Conservation (phyloP, 768 basidiomycete genomes). For the Rubroboletus pulcherrimus region DNA sequence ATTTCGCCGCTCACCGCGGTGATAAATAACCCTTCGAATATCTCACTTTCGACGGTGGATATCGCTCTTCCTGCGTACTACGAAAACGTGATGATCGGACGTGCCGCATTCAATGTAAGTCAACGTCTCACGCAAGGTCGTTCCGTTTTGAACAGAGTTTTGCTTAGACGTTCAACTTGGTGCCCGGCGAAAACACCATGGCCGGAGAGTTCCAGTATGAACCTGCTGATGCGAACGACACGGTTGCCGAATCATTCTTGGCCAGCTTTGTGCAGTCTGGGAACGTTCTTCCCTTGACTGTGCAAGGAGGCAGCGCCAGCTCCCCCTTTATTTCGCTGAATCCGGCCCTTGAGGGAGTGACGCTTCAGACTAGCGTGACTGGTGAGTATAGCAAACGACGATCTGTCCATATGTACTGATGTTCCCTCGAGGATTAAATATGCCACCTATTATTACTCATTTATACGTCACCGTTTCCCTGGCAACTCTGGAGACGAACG, state of each 20-base stretch:
- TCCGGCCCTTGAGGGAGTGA: slow-evolving; percentile 51
- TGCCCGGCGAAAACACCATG: slow-evolving; percentile 53
- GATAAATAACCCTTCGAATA: slow-evolving; percentile 64
- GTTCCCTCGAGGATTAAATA: slow-evolving; percentile 38
- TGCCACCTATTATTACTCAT: slow-evolving; percentile 54
- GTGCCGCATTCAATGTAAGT: slow-evolving; percentile 55
- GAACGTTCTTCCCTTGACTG: slow-evolving; percentile 44
- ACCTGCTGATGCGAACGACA: slow-evolving; percentile 63
- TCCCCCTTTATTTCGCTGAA: slow-evolving; percentile 61
- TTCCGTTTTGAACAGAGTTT: background rate
- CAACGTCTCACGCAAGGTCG: background rate
- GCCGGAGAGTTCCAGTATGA: slow-evolving; percentile 64
- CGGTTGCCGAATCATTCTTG: slow-evolving; percentile 58
- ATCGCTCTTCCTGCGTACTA: slow-evolving; percentile 58
- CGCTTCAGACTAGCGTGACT: slow-evolving; percentile 45
- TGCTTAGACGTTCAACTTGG: slow-evolving; percentile 49
- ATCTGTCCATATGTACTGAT: background rate
- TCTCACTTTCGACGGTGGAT: slow-evolving; percentile 56
- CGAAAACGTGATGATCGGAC: slow-evolving; percentile 53
- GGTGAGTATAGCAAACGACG: slow-evolving; percentile 32
- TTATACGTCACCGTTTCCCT: slow-evolving; percentile 52
- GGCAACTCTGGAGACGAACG: slow-evolving; percentile 44
- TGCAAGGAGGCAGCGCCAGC: slow-evolving; percentile 56
- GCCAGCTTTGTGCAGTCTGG: slow-evolving; percentile 55
- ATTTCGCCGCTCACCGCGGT: slow-evolving; percentile 53